These are phyloP conservation scores for Fomitopsis serialis DNA, from an alignment of 768 basidiomycete genomes.

Conservation along the genomic window DNA sequence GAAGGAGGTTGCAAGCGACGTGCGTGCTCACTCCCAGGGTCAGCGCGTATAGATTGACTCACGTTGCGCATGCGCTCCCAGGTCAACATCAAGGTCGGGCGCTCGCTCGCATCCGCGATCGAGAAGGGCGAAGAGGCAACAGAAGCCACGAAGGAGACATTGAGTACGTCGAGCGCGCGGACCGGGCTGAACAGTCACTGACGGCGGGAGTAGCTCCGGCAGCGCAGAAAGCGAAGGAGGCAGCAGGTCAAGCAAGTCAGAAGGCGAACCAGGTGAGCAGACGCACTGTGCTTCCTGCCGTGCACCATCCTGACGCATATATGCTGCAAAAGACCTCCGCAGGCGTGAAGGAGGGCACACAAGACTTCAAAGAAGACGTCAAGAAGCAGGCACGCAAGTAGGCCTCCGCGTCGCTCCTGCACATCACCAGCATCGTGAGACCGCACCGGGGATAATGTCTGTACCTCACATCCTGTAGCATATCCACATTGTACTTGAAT, in stretches of 20 bases:
- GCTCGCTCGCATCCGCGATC: slow-evolving; percentile 34
- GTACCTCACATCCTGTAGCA: neutral
- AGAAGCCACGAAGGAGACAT: slow-evolving; percentile 30
- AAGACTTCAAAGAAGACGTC: slow-evolving; percentile 23
- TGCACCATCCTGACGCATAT: neutral
- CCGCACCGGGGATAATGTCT: neutral
- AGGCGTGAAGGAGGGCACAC: slow-evolving; percentile 18
- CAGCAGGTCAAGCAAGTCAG: slow-evolving; percentile 26
- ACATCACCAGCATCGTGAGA: neutral
- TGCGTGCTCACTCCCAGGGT: slow-evolving; percentile 7
- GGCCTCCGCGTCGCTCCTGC: neutral
- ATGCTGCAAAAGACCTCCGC: slow-evolving; percentile 14
- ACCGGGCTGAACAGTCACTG: neutral
- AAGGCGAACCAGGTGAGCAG: slow-evolving; percentile 35
- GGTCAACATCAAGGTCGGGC: slow-evolving; percentile 37
- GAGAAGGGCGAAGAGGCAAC: slow-evolving; percentile 37
- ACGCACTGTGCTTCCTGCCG: neutral
- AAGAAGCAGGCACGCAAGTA: slow-evolving; percentile 23
- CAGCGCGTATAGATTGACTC: neutral
- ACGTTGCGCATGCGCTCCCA: slow-evolving; percentile 11
- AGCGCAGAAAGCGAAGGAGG: slow-evolving; percentile 28
- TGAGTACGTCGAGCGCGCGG: slow-evolving; percentile 20
- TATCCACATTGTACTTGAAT: neutral
- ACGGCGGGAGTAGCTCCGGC: slow-evolving; percentile 1
- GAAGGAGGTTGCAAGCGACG: slow-evolving; percentile 33